phyloP scores from a whole-genome alignment of 495 filamentous ascomycete genomes.

The Chaetomidium leptoderma region DNA sequence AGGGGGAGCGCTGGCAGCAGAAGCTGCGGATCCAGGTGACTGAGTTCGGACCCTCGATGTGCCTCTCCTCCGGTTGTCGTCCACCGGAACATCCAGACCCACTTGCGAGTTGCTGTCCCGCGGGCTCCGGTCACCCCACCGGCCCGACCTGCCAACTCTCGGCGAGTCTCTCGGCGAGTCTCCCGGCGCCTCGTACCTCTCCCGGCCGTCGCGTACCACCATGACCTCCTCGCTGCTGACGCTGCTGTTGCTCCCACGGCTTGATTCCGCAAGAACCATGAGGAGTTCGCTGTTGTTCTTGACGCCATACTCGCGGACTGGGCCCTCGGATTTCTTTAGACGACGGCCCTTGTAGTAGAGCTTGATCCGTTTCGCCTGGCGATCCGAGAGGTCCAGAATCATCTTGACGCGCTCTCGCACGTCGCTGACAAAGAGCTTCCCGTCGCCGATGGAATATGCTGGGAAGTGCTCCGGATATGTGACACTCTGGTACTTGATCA shows the following conservation, averaged over 20 bases:
- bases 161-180: conserved; percentile 26
- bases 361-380: conserved; percentile 54
- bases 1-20: conserved; percentile 24
- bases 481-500: conserved; percentile 66
- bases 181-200: conserved; percentile 14
- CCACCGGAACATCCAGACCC: conserved; percentile 28
- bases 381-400: conserved; percentile 56
- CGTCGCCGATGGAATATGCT: conserved; percentile 76
- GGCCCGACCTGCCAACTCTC: conserved; percentile 24
- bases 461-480: conserved; percentile 77
- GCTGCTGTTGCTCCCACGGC: conserved; percentile 47
- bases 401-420: conserved; percentile 61
- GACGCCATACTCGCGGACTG: conserved; percentile 68
- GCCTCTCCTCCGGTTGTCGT: conserved; percentile 21
- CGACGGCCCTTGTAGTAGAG: conserved; percentile 80
- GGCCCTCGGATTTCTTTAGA: conserved; percentile 60
- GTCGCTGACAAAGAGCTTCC: conserved; percentile 62
- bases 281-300: conserved; percentile 74
- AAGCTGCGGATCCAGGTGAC: conserved; percentile 23
- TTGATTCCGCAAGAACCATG: conserved; percentile 49
- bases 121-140: conserved; percentile 33
- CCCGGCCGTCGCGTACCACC: conserved; percentile 25
- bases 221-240: conserved; percentile 48
- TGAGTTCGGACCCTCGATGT: conserved; percentile 29
- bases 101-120: conserved; percentile 37